A percentile compares a stretch with the other conserved stretches of the same genome.
Conservation (phyloP, 495 filamentous ascomycete genomes). For the Entonaema liquescens region DNA sequence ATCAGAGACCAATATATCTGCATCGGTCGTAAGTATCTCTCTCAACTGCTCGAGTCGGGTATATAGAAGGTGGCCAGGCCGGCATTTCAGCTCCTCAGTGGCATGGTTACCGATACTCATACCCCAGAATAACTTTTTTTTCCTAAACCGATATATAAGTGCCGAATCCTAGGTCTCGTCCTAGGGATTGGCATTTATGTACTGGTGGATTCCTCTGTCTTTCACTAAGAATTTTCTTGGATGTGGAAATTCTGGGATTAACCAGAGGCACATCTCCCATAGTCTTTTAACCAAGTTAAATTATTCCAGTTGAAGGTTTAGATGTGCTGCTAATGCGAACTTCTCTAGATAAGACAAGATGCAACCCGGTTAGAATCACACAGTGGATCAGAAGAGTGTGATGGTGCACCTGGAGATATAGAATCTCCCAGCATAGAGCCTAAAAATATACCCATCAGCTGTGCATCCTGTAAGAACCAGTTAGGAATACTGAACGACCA, state of each 20-base stretch:
- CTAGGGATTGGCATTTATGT: slow-evolving; percentile 45
- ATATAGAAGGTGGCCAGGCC: slow-evolving; percentile 88
- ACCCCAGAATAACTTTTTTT: slow-evolving; percentile 73
- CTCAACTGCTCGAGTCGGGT: slow-evolving; percentile 57
- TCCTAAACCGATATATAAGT: slow-evolving; percentile 44
- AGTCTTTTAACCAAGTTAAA: neutral
- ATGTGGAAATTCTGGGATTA: slow-evolving; percentile 62
- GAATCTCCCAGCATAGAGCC: neutral
- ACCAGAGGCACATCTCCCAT: slow-evolving; percentile 66
- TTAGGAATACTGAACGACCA: slow-evolving; percentile 64
- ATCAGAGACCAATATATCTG: slow-evolving; percentile 59
- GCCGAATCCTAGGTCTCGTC: slow-evolving; percentile 24
- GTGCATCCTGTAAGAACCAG: slow-evolving; percentile 50
- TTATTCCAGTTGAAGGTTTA: slow-evolving; percentile 31
- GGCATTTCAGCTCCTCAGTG: slow-evolving; percentile 61
- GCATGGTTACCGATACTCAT: slow-evolving; percentile 89
- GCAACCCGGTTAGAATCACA: neutral
- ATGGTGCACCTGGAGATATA: neutral
- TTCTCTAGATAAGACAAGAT: slow-evolving; percentile 51
- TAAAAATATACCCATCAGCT: slow-evolving; percentile 52
- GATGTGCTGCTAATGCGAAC: slow-evolving; percentile 50
- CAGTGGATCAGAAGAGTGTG: neutral
- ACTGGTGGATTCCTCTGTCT: slow-evolving; percentile 52
- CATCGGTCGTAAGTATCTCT: slow-evolving; percentile 30
- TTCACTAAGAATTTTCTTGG: slow-evolving; percentile 61